These are phyloP conservation scores for Ceratobasidium papillatum DNA, from an alignment of 1,284 basidiomycete species.

Conservation along the genomic window DNA sequence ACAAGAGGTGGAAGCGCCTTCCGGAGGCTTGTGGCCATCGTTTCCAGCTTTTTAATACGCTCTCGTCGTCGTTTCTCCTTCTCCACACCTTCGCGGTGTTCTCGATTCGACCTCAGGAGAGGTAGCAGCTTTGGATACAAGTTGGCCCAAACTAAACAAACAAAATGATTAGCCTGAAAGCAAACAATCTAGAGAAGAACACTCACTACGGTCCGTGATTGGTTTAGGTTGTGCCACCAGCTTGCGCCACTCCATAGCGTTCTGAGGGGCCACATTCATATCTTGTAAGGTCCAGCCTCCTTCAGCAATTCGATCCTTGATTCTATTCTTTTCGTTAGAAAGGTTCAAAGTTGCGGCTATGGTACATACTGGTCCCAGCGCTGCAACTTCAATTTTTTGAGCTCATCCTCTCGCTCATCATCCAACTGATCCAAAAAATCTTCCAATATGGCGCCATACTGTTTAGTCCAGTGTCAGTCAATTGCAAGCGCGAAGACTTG, in stretches of 20 bases:
- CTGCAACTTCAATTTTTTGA: neutral
- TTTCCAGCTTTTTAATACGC: neutral
- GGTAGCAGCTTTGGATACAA: constrained; percentile 6
- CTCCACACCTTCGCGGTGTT: neutral
- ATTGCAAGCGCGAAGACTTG: no score
- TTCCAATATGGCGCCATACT: no score
- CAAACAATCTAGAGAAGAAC: neutral
- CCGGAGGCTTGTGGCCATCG: neutral
- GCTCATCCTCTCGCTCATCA: neutral
- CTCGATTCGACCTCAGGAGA: neutral
- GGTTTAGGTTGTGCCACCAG: neutral
- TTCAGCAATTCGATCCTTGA: neutral
- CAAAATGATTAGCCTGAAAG: neutral
- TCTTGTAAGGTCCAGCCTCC: neutral
- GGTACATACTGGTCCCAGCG: neutral
- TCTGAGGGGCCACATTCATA: neutral
- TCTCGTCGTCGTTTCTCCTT: neutral
- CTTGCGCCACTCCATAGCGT: neutral
- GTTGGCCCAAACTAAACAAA: constrained; percentile 5
- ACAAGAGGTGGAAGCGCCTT: neutral
- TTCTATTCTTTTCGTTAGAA: neutral
- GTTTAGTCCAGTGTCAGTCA: no score
- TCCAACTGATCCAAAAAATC: no score
- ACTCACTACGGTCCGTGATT: neutral
- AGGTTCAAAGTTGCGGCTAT: neutral